Evolutionary conservation across 2,329 filamentous ascomycete genomes (phyloP).

Genomic region (Ambrosiella xylebori): DNA sequence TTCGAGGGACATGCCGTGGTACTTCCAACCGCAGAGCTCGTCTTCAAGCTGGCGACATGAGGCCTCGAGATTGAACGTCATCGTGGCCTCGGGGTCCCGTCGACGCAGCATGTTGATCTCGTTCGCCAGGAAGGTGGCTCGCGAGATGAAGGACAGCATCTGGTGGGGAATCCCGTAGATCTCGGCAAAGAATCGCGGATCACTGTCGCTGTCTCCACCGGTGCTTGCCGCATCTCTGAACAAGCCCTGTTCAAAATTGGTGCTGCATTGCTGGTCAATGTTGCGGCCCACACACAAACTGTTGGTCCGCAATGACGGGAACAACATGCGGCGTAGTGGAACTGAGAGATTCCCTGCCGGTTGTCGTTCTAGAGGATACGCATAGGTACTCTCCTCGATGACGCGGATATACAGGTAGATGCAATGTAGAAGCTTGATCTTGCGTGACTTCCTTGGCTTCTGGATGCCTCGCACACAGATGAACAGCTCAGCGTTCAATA

Average conservation of each 20-base stretch:
- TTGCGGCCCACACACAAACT: conserved; percentile 25
- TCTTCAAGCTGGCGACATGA: conserved; percentile 14
- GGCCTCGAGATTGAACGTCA: conserved; percentile 19
- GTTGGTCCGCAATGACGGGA: conserved; percentile 18
- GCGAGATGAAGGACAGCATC: conserved; percentile 24
- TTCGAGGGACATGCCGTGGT: conserved; percentile 10
- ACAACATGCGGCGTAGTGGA: conserved; percentile 14
- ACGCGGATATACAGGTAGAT: conserved; percentile 29
- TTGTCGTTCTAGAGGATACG: conserved; percentile 13
- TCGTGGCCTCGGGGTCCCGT: conserved; percentile 16
- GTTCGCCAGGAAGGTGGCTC: conserved; percentile 26
- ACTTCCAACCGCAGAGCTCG: conserved; percentile 8
- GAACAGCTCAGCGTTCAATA: conserved; percentile 27
- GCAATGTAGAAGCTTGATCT: conserved; percentile 27
- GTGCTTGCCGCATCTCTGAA: conserved; percentile 12
- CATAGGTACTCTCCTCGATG: conserved; percentile 27
- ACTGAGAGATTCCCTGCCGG: conserved; percentile 1
- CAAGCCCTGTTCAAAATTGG: conserved; percentile 18
- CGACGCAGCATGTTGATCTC: conserved; percentile 19
- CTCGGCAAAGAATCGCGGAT: conserved; percentile 25
- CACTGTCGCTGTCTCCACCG: conserved; percentile 20
- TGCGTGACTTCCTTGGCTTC: conserved; percentile 23
- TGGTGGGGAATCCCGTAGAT: conserved; percentile 29
- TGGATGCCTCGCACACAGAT: conserved; percentile 24
- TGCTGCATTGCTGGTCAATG: conserved; percentile 26